Conservation (phyloP, 2,329 filamentous ascomycete genomes). For the Hymenoscyphus fructigenus region DNA sequence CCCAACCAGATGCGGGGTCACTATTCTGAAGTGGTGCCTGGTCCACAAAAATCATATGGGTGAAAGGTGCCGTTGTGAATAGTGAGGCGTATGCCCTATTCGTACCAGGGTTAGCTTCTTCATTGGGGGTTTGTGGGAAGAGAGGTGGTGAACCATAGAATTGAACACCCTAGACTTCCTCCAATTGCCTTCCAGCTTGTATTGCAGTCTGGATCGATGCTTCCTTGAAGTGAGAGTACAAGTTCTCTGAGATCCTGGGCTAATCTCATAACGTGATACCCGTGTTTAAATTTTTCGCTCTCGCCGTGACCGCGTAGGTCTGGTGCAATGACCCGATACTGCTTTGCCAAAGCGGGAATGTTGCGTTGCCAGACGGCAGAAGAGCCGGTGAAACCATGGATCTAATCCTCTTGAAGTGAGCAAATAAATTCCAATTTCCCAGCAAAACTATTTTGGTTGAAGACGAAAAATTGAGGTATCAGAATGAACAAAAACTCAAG, state of each 20-base stretch:
- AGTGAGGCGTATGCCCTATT: slow-evolving; percentile 34
- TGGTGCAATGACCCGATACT: slow-evolving; percentile 32
- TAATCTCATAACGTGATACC: slow-evolving; percentile 35
- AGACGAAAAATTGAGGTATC: neutral
- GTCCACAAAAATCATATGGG: slow-evolving; percentile 35
- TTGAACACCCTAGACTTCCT: slow-evolving; percentile 35
- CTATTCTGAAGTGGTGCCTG: slow-evolving; percentile 36
- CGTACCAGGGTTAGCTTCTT: slow-evolving; percentile 1
- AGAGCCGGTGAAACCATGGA: slow-evolving; percentile 38
- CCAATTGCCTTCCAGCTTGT: slow-evolving; percentile 30
- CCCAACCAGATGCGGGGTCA: slow-evolving; percentile 30
- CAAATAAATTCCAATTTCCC: neutral
- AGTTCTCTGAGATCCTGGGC: slow-evolving; percentile 35
- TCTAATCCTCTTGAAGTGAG: slow-evolving; percentile 20
- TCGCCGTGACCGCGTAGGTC: slow-evolving; percentile 36
- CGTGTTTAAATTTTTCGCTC: slow-evolving; percentile 31
- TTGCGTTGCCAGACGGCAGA: slow-evolving; percentile 34
- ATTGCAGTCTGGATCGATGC: neutral
- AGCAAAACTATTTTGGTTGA: neutral
- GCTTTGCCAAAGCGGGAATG: slow-evolving; percentile 24
- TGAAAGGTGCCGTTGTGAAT: slow-evolving; percentile 32
- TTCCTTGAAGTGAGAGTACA: slow-evolving; percentile 10
- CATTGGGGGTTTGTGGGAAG: neutral
- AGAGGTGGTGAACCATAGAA: slow-evolving; percentile 30
- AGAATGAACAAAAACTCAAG: neutral